Percentiles rank a stretch among this genome's conserved stretches.
These are phyloP conservation scores for Amanita polypyramis DNA, from an alignment of 768 basidiomycete genomes.

Conservation along the genomic window DNA sequence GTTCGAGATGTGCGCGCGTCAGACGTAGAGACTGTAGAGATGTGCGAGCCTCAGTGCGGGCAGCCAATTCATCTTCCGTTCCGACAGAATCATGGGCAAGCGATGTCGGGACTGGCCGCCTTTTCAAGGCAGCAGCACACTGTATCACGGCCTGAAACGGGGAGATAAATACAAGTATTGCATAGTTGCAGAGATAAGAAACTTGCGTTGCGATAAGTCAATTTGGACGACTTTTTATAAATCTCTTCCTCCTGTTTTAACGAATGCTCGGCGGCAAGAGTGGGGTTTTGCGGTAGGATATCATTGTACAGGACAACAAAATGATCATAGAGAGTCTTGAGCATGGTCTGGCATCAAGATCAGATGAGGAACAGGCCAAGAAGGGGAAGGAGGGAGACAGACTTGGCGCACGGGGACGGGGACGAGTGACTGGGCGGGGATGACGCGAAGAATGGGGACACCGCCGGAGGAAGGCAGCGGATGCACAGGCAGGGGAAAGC, in stretches of 20 bases:
- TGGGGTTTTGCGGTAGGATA: slow-evolving; percentile 42
- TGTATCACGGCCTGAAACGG: slow-evolving; percentile 36
- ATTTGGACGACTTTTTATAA: slow-evolving; percentile 62
- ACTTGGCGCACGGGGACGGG: slow-evolving; percentile 70
- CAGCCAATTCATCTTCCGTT: slow-evolving; percentile 52
- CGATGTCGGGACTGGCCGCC: slow-evolving; percentile 43
- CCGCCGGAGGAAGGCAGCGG: slow-evolving; percentile 39
- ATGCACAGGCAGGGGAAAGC: background rate
- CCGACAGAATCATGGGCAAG: slow-evolving; percentile 66
- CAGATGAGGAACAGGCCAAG: slow-evolving; percentile 9
- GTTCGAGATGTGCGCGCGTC: slow-evolving; percentile 40
- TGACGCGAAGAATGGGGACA: slow-evolving; percentile 54
- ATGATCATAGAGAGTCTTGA: slow-evolving; percentile 65
- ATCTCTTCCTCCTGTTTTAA: slow-evolving; percentile 74
- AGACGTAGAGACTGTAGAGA: slow-evolving; percentile 42
- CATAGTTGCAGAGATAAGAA: background rate
- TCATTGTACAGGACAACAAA: slow-evolving; percentile 57
- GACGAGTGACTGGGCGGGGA: slow-evolving; percentile 60
- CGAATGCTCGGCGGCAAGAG: slow-evolving; percentile 68
- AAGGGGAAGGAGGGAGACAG: slow-evolving; percentile 10
- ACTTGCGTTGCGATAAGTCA: slow-evolving; percentile 76
- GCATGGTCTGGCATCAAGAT: slow-evolving; percentile 36
- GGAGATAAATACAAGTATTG: slow-evolving; percentile 8
- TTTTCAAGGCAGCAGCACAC: slow-evolving; percentile 38
- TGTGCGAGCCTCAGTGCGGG: slow-evolving; percentile 45